Evolutionary conservation across 257 asterid genomes (phyloP).

Genomic region (Primulina huaijiensis): DNA sequence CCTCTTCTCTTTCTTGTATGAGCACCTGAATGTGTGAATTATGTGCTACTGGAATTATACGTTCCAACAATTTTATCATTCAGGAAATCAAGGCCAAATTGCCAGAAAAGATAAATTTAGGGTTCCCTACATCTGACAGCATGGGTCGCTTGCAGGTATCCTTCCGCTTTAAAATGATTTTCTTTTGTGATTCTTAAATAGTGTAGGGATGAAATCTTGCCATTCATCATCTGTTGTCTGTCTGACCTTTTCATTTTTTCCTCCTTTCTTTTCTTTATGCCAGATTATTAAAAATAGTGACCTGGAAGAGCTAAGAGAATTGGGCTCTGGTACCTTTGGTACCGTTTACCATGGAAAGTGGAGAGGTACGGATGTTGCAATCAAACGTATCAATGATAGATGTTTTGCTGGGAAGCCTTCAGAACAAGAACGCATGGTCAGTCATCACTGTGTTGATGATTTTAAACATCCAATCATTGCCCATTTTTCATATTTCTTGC

Average conservation of each 20-base stretch:
- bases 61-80: slow-evolving; percentile 22
- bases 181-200: slow-evolving; percentile 12
- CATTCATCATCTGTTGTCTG: background rate
- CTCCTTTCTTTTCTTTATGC: slow-evolving; percentile 11
- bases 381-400: slow-evolving; percentile 87
- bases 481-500: background rate
- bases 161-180: slow-evolving; percentile 1
- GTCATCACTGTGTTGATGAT: slow-evolving; percentile 26
- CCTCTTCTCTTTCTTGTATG: slow-evolving; percentile 20
- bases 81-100: slow-evolving; percentile 61
- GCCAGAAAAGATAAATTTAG: slow-evolving; percentile 60
- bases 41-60: slow-evolving; percentile 15
- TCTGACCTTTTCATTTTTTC: background rate
- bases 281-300: slow-evolving; percentile 85
- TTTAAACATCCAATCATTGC: background rate
- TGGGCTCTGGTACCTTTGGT: slow-evolving; percentile 99
- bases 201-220: slow-evolving; percentile 10
- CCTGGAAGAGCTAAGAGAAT: slow-evolving; percentile 89
- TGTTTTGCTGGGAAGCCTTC: slow-evolving; percentile 97
- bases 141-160: slow-evolving; percentile 84
- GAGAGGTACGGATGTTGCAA: slow-evolving; percentile 99
- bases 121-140: slow-evolving; percentile 70
- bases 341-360: slow-evolving; percentile 99
- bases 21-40: slow-evolving; percentile 8
- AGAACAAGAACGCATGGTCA: slow-evolving; percentile 95